These are phyloP conservation scores for Sphagnum magellanicum DNA, from an alignment of 228 moss, liverwort and hornwort species.

Conservation along the genomic window DNA sequence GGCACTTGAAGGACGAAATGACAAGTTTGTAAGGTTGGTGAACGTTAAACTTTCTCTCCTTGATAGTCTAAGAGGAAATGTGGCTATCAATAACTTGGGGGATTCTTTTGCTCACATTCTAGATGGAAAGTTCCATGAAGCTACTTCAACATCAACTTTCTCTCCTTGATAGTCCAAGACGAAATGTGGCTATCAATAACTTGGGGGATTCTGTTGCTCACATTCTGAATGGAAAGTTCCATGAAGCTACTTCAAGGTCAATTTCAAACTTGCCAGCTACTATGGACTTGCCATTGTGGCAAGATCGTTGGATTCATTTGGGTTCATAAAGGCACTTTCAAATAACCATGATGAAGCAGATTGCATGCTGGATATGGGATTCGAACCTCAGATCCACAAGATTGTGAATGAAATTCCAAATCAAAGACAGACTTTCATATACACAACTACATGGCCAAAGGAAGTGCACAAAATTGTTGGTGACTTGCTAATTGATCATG, in stretches of 20 bases:
- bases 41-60: slow-evolving; percentile 49
- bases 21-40: slow-evolving; percentile 55
- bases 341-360: slow-evolving; percentile 55
- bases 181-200: slow-evolving; percentile 12
- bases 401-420: slow-evolving; percentile 86
- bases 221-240: not conserved
- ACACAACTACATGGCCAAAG: slow-evolving; percentile 96
- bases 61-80: slow-evolving; percentile 17
- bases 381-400: slow-evolving; percentile 95
- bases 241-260: not conserved
- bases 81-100: slow-evolving; percentile 10
- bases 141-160: not conserved
- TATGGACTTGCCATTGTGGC: slow-evolving; percentile 19
- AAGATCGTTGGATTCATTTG: not conserved
- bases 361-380: slow-evolving; percentile 97
- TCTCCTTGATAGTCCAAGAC: slow-evolving; percentile 20
- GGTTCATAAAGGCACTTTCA: too few relatives aligned
- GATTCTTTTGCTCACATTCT: not conserved
- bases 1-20: slow-evolving; percentile 39
- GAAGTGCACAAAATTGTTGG: slow-evolving; percentile 94
- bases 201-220: not conserved
- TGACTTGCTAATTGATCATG: slow-evolving; percentile 73
- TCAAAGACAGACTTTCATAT: slow-evolving; percentile 88
- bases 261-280: not conserved
- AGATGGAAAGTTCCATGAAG: slow-evolving; percentile 1